phyloP scores from a whole-genome alignment of 2,329 filamentous ascomycete species.

The Nectriaceae sp. region DNA sequence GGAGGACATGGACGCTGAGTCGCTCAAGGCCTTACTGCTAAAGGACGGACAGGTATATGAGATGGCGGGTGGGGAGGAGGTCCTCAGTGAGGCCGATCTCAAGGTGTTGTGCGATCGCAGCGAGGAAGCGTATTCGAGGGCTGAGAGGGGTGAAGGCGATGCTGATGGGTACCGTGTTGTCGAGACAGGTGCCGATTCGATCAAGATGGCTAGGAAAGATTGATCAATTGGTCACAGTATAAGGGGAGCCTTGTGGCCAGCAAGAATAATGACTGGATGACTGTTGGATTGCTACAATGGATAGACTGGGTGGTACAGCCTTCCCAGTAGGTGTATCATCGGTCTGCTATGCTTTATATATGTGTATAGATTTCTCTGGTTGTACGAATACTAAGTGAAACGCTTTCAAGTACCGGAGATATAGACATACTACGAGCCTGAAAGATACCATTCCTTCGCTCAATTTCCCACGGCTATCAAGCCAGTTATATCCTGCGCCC shows the following conservation, averaged over 20 bases:
- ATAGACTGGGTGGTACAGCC: neutral
- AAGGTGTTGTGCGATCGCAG: conserved; percentile 76
- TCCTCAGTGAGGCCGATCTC: conserved; percentile 77
- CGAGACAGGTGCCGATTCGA: conserved; percentile 67
- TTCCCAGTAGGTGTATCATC: neutral
- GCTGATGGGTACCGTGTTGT: conserved; percentile 75
- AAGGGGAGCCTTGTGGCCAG: neutral
- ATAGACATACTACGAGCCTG: too few relatives aligned
- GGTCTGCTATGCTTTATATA: neutral
- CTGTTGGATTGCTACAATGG: conserved; percentile 6
- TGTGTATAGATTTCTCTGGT: too few relatives aligned
- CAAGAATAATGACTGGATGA: neutral
- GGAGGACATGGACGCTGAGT: conserved; percentile 61
- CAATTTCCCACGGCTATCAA: too few relatives aligned
- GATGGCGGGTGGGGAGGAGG: conserved; percentile 58
- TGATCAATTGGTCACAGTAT: neutral
- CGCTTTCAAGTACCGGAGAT: too few relatives aligned
- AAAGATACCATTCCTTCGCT: too few relatives aligned
- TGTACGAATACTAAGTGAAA: too few relatives aligned
- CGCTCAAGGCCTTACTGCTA: conserved; percentile 61
- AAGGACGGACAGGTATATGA: conserved; percentile 71
- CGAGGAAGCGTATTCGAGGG: conserved; percentile 65
- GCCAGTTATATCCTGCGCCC: too few relatives aligned
- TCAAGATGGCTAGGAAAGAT: conserved; percentile 38
- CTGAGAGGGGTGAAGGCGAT: conserved; percentile 76